Conservation (phyloP, 2,329 filamentous ascomycete species). For the Aspergillus fumigatiaffinis region DNA sequence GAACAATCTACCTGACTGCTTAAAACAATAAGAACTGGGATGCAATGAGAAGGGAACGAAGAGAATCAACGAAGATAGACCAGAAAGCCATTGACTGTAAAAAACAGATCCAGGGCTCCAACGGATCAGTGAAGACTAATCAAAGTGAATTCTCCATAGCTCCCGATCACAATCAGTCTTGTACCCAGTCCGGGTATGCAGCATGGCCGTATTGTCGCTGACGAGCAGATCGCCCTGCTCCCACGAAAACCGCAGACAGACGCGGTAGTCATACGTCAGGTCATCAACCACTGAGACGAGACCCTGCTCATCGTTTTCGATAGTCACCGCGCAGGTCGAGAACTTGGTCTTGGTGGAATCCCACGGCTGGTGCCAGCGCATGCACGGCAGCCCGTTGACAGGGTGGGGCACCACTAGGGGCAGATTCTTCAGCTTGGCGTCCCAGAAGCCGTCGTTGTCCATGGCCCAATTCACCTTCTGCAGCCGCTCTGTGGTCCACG, state of each 20-base stretch:
- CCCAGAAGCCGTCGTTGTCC: constrained; percentile 46
- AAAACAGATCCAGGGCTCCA: too few species aligned
- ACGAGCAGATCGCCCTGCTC: constrained; percentile 31
- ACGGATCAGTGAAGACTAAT: constrained; percentile 4
- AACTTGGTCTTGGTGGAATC: constrained; percentile 50
- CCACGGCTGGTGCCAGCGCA: constrained; percentile 56
- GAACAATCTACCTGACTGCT: background rate
- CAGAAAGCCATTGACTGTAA: too few species aligned
- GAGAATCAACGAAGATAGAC: too few species aligned
- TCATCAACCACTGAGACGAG: background rate
- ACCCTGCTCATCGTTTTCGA: background rate
- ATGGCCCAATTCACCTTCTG: constrained; percentile 48
- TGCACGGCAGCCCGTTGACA: constrained; percentile 43
- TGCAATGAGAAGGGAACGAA: background rate
- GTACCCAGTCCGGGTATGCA: constrained; percentile 22
- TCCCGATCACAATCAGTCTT: constrained; percentile 22
- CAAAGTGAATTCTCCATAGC: constrained; percentile 25
- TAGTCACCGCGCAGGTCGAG: background rate
- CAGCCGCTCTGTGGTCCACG: constrained; percentile 36
- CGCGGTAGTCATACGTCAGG: constrained; percentile 1
- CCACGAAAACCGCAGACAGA: constrained; percentile 2
- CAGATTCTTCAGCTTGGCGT: constrained; percentile 41
- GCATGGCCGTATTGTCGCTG: constrained; percentile 45
- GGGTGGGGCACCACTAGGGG: constrained; percentile 47
- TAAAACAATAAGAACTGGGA: background rate